Percentiles rank a stretch among this genome's conserved stretches.
Conservation (phyloP, 1,284 basidiomycete species). For the Microbotryomycetes sp. region DNA sequence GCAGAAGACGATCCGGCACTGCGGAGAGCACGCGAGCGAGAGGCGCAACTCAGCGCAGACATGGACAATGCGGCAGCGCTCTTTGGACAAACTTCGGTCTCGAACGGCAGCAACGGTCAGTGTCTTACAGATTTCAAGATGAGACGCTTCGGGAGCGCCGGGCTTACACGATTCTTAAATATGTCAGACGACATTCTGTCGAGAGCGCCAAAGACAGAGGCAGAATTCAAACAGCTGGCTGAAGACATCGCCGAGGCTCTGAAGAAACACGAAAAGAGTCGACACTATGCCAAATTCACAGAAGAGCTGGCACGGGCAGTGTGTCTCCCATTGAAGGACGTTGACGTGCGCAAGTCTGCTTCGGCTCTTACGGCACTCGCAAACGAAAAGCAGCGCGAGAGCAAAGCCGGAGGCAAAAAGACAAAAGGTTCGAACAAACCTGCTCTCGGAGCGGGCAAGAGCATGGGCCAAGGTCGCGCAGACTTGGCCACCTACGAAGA, state of each 20-base stretch:
- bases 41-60: constrained; percentile 75
- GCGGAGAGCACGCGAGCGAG: constrained; percentile 58
- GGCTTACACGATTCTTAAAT: not conserved
- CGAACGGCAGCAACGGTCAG: constrained; percentile 49
- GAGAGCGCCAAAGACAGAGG: constrained; percentile 70
- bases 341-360: constrained; percentile 80
- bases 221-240: constrained; percentile 70
- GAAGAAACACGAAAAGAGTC: constrained; percentile 67
- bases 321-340: constrained; percentile 66
- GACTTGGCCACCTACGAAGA: constrained; percentile 31
- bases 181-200: not conserved
- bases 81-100: constrained; percentile 58
- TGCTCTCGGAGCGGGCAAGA: constrained; percentile 20
- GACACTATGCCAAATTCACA: constrained; percentile 70
- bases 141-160: no score
- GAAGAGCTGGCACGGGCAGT: constrained; percentile 71
- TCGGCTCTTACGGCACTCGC: constrained; percentile 71
- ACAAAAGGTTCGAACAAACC: constrained; percentile 38
- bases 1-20: constrained; percentile 65
- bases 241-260: constrained; percentile 62
- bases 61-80: constrained; percentile 72
- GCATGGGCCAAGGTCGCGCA: constrained; percentile 21
- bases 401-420: constrained; percentile 77
- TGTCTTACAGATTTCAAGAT: no score
- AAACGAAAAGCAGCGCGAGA: constrained; percentile 90